These are phyloP conservation scores for Paecilomyces sp. DNA, from an alignment of 2,329 filamentous ascomycete genomes.

Conservation along the genomic window DNA sequence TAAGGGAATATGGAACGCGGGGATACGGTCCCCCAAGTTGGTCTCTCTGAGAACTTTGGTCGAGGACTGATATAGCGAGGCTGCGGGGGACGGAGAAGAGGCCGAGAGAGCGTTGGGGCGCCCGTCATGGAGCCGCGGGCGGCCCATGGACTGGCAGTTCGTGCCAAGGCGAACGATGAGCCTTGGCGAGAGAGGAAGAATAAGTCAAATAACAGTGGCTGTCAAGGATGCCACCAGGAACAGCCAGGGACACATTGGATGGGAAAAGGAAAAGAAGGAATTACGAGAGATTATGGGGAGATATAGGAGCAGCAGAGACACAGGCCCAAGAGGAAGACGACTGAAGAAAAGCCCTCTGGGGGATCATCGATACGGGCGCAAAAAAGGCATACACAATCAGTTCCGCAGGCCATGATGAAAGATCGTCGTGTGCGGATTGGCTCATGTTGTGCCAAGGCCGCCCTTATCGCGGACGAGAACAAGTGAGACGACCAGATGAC, in stretches of 20 bases:
- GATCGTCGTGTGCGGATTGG: background rate
- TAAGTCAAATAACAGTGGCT: no score
- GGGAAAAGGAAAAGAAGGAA: background rate
- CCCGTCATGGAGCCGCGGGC: background rate
- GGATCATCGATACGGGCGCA: background rate
- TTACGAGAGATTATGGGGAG: background rate
- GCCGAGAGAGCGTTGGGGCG: background rate
- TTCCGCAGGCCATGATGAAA: background rate
- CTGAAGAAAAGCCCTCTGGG: background rate
- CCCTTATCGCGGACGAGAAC: background rate
- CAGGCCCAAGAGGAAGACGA: background rate
- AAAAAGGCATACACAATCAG: background rate
- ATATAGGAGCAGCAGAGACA: background rate
- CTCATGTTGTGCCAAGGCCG: background rate
- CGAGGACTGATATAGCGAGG: background rate
- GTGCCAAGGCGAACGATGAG: conserved; percentile 1
- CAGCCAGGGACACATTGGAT: background rate
- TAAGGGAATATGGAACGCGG: conserved; percentile 23
- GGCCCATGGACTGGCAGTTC: conserved; percentile 1
- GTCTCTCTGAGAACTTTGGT: conserved; percentile 3
- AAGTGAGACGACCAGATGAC: background rate
- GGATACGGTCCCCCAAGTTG: conserved; percentile 21
- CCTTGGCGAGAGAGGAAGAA: background rate
- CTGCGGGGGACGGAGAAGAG: background rate
- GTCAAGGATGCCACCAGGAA: background rate